phyloP scores from a whole-genome alignment of 1,284 basidiomycete species.

The Testicularia cyperi region DNA sequence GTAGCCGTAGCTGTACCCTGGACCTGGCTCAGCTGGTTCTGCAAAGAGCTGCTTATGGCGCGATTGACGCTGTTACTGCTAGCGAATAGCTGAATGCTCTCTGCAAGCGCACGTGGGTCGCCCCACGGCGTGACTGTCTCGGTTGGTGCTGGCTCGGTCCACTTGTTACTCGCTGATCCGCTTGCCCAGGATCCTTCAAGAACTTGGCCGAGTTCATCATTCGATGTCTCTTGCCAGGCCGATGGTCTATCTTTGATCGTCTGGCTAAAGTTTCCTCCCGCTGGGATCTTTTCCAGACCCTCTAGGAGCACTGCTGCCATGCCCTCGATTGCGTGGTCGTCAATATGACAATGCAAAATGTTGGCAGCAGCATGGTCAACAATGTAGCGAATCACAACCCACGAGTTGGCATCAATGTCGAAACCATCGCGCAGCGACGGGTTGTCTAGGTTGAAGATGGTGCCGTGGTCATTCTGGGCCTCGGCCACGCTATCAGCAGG shows the following conservation, averaged over 20 bases:
- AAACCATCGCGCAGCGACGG: constrained; percentile 42
- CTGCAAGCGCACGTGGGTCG: constrained; percentile 25
- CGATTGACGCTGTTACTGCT: constrained; percentile 31
- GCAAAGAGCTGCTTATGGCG: constrained; percentile 24
- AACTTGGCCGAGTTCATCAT: constrained; percentile 25
- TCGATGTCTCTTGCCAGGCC: constrained; percentile 18
- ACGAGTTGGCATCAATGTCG: constrained; percentile 36
- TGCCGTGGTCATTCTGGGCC: constrained; percentile 15
- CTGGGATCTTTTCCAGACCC: constrained; percentile 35
- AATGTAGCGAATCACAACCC: constrained; percentile 37
- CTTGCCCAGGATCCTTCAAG: constrained; percentile 11
- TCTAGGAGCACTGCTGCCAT: constrained; percentile 43
- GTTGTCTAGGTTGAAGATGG: constrained; percentile 22
- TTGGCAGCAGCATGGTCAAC: constrained; percentile 38
- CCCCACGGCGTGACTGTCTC: constrained; percentile 31
- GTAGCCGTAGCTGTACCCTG: constrained; percentile 15
- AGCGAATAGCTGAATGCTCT: constrained; percentile 27
- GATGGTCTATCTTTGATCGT: constrained; percentile 10
- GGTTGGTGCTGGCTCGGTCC: constrained; percentile 17
- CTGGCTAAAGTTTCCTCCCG: constrained; percentile 31
- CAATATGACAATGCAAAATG: constrained; percentile 43
- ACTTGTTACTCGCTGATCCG: constrained; percentile 8
- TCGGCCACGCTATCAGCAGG: constrained; percentile 25
- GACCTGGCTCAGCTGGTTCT: constrained; percentile 8
- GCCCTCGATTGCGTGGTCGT: constrained; percentile 40